Conservation (phyloP, 2,329 filamentous ascomycete species). For the Aureobasidium musti region DNA sequence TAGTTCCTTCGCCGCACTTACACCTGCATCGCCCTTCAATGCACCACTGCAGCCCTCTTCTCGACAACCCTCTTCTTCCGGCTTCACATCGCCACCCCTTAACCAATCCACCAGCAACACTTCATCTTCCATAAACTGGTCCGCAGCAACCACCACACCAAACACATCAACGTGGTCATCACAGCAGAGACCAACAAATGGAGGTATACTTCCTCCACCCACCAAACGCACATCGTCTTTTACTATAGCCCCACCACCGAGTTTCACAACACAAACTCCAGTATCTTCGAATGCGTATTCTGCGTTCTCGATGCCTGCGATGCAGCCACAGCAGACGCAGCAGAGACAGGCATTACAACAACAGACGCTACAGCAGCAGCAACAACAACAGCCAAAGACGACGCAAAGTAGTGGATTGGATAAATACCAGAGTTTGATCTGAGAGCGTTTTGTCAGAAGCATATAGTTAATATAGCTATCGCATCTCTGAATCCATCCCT, state of each 20-base stretch:
- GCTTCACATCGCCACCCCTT: conserved; percentile 33
- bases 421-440: conserved; percentile 64
- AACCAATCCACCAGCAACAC: conserved; percentile 34
- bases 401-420: conserved; percentile 55
- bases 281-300: conserved; percentile 44
- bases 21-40: conserved; percentile 40
- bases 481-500: background rate
- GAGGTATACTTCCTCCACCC: conserved; percentile 16
- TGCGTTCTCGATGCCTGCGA: conserved; percentile 6
- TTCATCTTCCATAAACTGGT: conserved; percentile 55
- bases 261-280: conserved; percentile 41
- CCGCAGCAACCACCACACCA: conserved; percentile 41
- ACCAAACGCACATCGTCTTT: conserved; percentile 51
- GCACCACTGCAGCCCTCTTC: conserved; percentile 39
- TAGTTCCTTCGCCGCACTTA: conserved; percentile 39
- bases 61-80: conserved; percentile 25
- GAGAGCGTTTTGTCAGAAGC: background rate
- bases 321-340: conserved; percentile 28
- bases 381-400: conserved; percentile 34
- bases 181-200: conserved; percentile 23
- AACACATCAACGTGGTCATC: conserved; percentile 30
- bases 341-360: conserved; percentile 16
- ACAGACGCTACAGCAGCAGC: conserved; percentile 37
- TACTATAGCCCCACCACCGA: conserved; percentile 60
- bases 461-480: background rate